Conservation (phyloP, 2,329 filamentous ascomycete species). For the Paraphaeosphaeria sporulosa region DNA sequence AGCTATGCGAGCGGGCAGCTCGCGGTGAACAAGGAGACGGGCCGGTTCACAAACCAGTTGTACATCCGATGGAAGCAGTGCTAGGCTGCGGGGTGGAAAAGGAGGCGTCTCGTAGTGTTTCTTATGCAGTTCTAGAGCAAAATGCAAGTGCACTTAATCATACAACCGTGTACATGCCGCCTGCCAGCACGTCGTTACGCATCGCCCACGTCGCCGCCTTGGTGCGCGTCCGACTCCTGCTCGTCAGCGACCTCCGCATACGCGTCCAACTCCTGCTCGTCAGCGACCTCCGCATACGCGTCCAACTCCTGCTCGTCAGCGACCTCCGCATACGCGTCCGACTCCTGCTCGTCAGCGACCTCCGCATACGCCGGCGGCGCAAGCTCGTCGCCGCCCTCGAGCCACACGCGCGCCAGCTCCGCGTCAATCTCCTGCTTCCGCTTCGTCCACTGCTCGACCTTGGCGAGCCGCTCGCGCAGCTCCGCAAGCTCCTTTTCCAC, state of each 20-base stretch:
- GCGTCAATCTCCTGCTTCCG: constrained; percentile 81
- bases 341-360: constrained; percentile 3
- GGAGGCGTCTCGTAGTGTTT: neutral
- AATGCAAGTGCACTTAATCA: constrained; percentile 5
- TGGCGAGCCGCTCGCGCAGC: constrained; percentile 77
- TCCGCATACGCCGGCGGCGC: constrained; percentile 47
- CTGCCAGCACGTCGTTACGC: neutral
- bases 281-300: constrained; percentile 27
- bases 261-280: neutral
- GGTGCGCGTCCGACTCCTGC: neutral
- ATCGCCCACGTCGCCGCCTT: neutral
- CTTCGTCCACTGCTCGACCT: constrained; percentile 84
- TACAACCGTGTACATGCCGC: neutral
- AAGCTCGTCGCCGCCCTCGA: constrained; percentile 54
- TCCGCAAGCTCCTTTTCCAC: constrained; percentile 92
- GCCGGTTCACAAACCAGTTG: constrained; percentile 33
- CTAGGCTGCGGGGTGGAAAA: constrained; percentile 18
- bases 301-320: constrained; percentile 1
- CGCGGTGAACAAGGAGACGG: constrained; percentile 34
- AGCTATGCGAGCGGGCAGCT: constrained; percentile 33
- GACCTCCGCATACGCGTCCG: constrained; percentile 35
- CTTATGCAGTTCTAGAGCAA: neutral
- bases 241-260: too few relatives aligned
- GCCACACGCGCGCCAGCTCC: constrained; percentile 74
- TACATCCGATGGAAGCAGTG: constrained; percentile 46